A percentile compares a stretch with the other conserved stretches of the same genome.
Evolutionary conservation across 1,284 basidiomycete species (phyloP).

Genomic region (Cutaneotrichosporon daszewskae): DNA sequence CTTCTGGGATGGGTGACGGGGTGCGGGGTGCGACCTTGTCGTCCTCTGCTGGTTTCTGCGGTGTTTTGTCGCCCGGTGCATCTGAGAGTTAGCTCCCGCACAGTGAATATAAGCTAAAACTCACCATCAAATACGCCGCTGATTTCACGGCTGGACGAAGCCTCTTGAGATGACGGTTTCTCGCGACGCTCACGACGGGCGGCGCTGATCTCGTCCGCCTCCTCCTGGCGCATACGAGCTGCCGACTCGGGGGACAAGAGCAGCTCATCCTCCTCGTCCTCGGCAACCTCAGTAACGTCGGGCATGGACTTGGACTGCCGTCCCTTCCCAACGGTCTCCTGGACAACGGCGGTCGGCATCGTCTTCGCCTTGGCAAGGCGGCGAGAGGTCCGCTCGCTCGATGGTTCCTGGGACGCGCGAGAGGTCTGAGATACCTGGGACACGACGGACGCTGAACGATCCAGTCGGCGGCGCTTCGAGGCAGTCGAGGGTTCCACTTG

Average conservation of each 20-base stretch:
- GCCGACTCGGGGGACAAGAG: no score
- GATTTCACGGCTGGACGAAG: not conserved
- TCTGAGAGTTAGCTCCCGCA: conserved; percentile 1
- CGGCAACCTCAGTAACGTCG: no score
- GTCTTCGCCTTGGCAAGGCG: no score
- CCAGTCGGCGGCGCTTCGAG: no score
- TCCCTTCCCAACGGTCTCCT: no score
- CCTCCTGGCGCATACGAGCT: not conserved
- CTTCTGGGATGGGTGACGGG: not conserved
- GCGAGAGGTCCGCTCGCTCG: no score
- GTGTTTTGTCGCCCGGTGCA: conserved; percentile 10
- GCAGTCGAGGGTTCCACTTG: not conserved
- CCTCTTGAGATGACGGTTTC: not conserved
- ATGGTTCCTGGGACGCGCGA: no score
- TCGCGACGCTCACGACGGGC: not conserved
- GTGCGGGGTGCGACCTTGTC: not conserved
- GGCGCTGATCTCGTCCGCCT: not conserved
- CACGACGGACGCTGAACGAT: no score
- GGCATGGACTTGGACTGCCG: no score
- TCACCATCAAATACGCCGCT: conserved; percentile 10
- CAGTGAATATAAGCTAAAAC: not conserved
- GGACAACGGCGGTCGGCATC: no score
- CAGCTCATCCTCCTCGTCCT: no score
- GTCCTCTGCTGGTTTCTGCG: not conserved
- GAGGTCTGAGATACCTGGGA: no score